Percentiles rank a stretch among this genome's conserved stretches.
These are phyloP conservation scores for Eucalyptus virginea DNA, from an alignment of 345 rosid species.

Conservation along the genomic window DNA sequence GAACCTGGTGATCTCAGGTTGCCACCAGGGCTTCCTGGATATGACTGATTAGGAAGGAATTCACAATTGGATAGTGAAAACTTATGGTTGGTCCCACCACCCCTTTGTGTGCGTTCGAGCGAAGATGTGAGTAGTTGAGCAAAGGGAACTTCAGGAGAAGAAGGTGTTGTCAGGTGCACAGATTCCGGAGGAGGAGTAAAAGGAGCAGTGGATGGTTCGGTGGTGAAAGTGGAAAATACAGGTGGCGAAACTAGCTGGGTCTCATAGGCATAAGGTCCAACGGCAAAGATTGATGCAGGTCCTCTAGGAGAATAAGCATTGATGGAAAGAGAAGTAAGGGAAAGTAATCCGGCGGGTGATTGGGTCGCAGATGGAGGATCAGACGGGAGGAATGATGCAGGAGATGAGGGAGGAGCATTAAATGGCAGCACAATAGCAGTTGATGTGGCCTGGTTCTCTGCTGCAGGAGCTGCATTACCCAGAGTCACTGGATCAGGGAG, in stretches of 20 bases:
- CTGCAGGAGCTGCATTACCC: constrained; percentile 14
- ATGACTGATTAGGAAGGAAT: constrained; percentile 45
- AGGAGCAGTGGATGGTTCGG: constrained; percentile 92
- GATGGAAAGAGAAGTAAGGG: constrained; percentile 45
- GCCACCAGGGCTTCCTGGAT: constrained; percentile 89
- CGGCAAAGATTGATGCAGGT: constrained; percentile 60
- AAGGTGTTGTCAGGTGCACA: constrained; percentile 79
- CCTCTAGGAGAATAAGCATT: constrained; percentile 61
- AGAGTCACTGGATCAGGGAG: constrained; percentile 48
- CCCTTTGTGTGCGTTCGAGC: constrained; percentile 71
- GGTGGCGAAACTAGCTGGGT: constrained; percentile 95
- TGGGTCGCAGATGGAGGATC: constrained; percentile 80
- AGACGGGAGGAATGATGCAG: constrained; percentile 79
- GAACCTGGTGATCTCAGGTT: constrained; percentile 82
- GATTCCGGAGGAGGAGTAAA: constrained; percentile 95
- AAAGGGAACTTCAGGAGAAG: constrained; percentile 95
- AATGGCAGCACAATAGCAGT: constrained; percentile 55
- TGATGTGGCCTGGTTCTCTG: constrained; percentile 33
- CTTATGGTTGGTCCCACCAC: constrained; percentile 50
- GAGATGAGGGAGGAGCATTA: constrained; percentile 95
- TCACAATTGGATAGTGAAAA: constrained; percentile 57
- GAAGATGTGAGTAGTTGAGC: constrained; percentile 95
- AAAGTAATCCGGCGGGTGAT: constrained; percentile 59
- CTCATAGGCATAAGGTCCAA: constrained; percentile 97
- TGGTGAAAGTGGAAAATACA: constrained; percentile 79